A percentile compares a stretch with the other conserved stretches of the same genome.
These are phyloP conservation scores for Dioszegia crocea DNA, from an alignment of 768 basidiomycete genomes.

Conservation along the genomic window DNA sequence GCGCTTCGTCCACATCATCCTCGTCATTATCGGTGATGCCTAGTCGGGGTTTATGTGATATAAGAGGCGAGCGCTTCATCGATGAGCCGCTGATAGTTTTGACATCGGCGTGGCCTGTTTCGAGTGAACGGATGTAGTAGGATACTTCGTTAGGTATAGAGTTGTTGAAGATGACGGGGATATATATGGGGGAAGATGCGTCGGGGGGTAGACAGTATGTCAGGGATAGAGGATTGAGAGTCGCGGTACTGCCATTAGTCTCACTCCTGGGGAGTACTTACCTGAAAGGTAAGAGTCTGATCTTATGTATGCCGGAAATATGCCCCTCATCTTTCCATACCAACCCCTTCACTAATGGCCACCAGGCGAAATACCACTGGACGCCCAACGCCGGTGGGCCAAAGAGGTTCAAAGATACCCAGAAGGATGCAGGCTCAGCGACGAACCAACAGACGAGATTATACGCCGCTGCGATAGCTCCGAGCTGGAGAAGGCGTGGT, in stretches of 20 bases:
- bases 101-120: slow-evolving; percentile 32
- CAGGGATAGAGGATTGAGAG: slow-evolving; percentile 70
- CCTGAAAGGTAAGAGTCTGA: slow-evolving; percentile 84
- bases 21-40: slow-evolving; percentile 34
- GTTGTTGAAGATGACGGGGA: slow-evolving; percentile 87
- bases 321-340: slow-evolving; percentile 20
- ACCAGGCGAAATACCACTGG: slow-evolving; percentile 27
- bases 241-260: slow-evolving; percentile 63
- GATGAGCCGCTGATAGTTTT: slow-evolving; percentile 25
- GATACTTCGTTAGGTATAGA: slow-evolving; percentile 67
- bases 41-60: slow-evolving; percentile 10
- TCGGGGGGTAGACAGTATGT: slow-evolving; percentile 68
- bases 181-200: slow-evolving; percentile 56
- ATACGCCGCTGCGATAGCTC: slow-evolving; percentile 23
- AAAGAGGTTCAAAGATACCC: slow-evolving; percentile 8
- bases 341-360: slow-evolving; percentile 25
- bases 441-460: slow-evolving; percentile 47
- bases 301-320: slow-evolving; percentile 73
- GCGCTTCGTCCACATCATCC: slow-evolving; percentile 34
- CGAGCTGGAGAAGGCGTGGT: slow-evolving; percentile 28
- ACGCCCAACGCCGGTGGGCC: slow-evolving; percentile 31
- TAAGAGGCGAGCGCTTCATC: slow-evolving; percentile 19
- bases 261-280: slow-evolving; percentile 15
- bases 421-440: slow-evolving; percentile 23
- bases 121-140: slow-evolving; percentile 71